Conservation (phyloP, 1,139 yeast species). For the Candida dubliniensis region DNA sequence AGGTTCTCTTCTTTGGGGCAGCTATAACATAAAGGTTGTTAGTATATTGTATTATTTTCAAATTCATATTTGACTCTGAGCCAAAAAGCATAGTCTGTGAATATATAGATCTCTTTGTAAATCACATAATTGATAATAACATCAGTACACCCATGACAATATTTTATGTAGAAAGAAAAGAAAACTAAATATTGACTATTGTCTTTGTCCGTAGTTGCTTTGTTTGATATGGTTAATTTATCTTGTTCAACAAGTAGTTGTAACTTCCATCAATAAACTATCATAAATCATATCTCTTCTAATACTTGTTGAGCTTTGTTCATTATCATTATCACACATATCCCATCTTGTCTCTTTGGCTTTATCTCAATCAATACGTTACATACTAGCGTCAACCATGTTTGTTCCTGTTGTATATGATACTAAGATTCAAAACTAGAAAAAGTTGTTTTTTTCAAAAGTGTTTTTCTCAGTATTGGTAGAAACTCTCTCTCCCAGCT, state of each 20-base stretch:
- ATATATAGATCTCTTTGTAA: no score
- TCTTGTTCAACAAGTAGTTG: no score
- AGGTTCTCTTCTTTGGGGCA: slow-evolving; percentile 84
- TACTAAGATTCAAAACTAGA: slow-evolving; percentile 3
- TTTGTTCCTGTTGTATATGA: slow-evolving; percentile 17
- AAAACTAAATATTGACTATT: no score
- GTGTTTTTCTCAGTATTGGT: slow-evolving; percentile 9
- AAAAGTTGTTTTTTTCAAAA: slow-evolving; percentile 7
- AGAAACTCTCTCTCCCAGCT: background rate
- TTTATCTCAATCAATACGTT: slow-evolving; percentile 3
- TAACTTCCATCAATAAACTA: no score
- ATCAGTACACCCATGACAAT: no score
- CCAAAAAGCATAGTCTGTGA: no score
- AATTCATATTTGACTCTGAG: background rate
- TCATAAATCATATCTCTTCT: no score
- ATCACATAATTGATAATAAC: no score
- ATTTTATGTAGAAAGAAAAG: no score
- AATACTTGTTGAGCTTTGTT: background rate
- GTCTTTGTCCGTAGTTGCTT: no score
- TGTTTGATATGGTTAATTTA: no score
- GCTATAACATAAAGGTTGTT: slow-evolving; percentile 34
- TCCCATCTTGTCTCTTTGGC: background rate
- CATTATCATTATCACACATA: background rate
- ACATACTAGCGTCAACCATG: slow-evolving; percentile 53
- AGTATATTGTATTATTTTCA: slow-evolving; percentile 20